Evolutionary conservation across 2,329 filamentous ascomycete species (phyloP).

Genomic region (Beauveria varroae): DNA sequence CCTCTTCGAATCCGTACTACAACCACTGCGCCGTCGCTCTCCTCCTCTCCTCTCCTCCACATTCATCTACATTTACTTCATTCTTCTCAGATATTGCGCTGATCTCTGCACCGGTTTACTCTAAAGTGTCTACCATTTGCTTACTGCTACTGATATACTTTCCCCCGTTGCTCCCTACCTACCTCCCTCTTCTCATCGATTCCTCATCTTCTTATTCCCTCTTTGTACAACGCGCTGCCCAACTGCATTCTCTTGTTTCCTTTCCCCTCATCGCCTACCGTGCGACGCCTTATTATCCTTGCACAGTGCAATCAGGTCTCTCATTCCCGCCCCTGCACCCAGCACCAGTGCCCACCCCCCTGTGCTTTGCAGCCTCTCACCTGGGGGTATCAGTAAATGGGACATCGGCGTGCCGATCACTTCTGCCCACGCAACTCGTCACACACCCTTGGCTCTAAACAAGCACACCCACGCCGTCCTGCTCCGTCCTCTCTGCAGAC

Average conservation of each 20-base stretch:
- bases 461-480: conserved; percentile 1
- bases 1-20: neutral
- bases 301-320: neutral
- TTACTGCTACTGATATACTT: neutral
- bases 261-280: neutral
- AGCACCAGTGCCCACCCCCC: conserved; percentile 16
- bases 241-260: neutral
- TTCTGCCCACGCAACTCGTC: conserved; percentile 41
- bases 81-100: neutral
- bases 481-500: conserved; percentile 3
- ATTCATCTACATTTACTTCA: neutral
- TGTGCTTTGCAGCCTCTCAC: conserved; percentile 20
- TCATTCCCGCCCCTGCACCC: neutral
- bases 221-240: neutral
- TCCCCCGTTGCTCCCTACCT: neutral
- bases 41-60: neutral
- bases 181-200: neutral
- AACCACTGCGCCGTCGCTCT: neutral
- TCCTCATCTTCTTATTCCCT: neutral
- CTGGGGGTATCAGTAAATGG: conserved; percentile 39
- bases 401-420: conserved; percentile 49
- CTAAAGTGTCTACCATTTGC: neutral
- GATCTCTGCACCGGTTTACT: conserved; percentile 7
- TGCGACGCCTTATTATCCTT: conserved; percentile 1
- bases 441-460: conserved; percentile 28